Base-by-base conservation (phyloP, 108 stramenopile genomes). In the Chaetoceros muelleri region DNA sequence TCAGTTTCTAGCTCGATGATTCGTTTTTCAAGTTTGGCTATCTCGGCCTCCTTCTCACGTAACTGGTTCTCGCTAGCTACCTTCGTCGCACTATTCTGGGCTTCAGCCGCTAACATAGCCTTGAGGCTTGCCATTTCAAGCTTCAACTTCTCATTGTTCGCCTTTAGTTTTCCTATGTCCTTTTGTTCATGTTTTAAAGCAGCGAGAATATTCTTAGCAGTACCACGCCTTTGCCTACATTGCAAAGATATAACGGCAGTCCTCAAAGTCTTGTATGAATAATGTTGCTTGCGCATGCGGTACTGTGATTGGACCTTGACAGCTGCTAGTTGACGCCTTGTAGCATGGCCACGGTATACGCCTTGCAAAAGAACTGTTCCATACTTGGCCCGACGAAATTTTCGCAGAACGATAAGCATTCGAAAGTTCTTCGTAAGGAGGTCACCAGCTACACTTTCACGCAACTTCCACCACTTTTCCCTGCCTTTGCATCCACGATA, bases 51-150 rank as follows among this genome's bases (percentile, higher is more conserved):
- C 62, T 87, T 87, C 49, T 72, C 79, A 24, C 66, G 63, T 28
- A 86, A 58, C 28, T 68, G 80, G 48, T 68, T 67, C 44, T 61
- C 55, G 59, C 76, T 82, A 49, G 73, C 71, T 20, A 54, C 68
- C 60, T 75, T 82, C 7, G 76, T 77, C 0, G 78, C 77, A 50
- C 64, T 74, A 63, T 75, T 77, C 45, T 83, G 78, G 3, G 90
- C 85, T 56, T 87, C 83, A 17, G 87, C 85, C 53, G 78, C 71
- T 79, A 90, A 73, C 92, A 94, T 94, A 28, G 88, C 88, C 48
- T 84, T 87, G 44, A 94, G 75, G 76, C 84, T 87, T 24, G 82
- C 81, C 88, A 94, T 94, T 67, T 94, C 92, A 68, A 71, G 69
- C 68, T 90, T 94, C 52, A 90, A 73, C 55, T 83, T 85, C 57